Base-by-base conservation (phyloP, 257 asterid species). In the Perilla frutescens region DNA sequence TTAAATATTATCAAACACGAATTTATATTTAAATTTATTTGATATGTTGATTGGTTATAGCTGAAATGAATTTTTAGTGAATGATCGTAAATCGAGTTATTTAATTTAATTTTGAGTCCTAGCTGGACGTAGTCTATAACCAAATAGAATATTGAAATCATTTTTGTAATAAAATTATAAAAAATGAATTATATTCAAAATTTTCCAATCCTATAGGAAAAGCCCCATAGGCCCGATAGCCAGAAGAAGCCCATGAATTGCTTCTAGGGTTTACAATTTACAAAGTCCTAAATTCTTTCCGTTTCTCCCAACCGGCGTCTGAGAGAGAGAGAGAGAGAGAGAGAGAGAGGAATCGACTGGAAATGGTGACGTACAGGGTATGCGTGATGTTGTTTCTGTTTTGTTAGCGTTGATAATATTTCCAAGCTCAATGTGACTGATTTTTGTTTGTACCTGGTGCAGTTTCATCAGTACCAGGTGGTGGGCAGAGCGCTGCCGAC, bases 401-500 rank as follows among this genome's bases (percentile, higher is more conserved):
- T 43, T 6, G 14, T n/a, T 44, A 6, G 58, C 47, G 7, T 10
- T 20, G 36, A 10, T 49, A 8, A 26, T 26, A 4, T n/a, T 37
- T 37, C 11, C 9, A 8, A n/a, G 7, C 31, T 15, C 8, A 29
- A 26, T 59, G 62, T 37, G 62, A 49, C 53, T 71, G 76, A 34
- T n/a, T 54, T 44, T 56, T 61, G 51, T 34, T 39, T 54, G 64
- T 66, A 37, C 10, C 15, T 15, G 14, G 49, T 61, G 81, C 74
- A 88, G 95, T 83, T 84, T 67, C 95, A 86, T 77, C 95, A 88
- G 73, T 88, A 84, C 80, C 95, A 88, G 82, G 95, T 86, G 66
- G 95, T 86, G 59, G 95, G 95, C 5, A 84, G 91, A 74, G 95
- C 88, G 62, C 67, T 88, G 72, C 95, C 95, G 36, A 81, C 90